phyloP scores from a whole-genome alignment of 495 filamentous ascomycete genomes.

The Aspergillus kassunensis region DNA sequence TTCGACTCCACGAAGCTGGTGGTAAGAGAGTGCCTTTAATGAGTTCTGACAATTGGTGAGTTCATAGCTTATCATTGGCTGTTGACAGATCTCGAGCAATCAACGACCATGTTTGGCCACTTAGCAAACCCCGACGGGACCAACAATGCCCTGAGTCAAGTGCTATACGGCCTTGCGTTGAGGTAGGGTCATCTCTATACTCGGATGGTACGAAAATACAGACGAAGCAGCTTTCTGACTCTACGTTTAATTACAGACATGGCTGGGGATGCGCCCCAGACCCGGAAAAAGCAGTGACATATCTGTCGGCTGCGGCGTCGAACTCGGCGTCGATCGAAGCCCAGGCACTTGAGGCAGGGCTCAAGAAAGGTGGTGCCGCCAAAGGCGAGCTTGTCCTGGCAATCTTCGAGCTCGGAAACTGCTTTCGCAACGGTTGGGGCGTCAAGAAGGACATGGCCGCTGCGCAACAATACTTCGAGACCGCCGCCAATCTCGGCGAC shows the following conservation, averaged over 20 bases:
- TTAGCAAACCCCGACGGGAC: slow-evolving; percentile 80
- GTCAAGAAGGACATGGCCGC: slow-evolving; percentile 83
- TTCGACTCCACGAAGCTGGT: slow-evolving; percentile 84
- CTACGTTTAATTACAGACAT: slow-evolving; percentile 53
- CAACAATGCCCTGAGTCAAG: slow-evolving; percentile 92
- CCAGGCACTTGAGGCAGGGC: slow-evolving; percentile 73
- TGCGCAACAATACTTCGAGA: slow-evolving; percentile 93
- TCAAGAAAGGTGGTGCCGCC: slow-evolving; percentile 89
- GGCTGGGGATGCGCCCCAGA: slow-evolving; percentile 85
- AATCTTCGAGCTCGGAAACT: slow-evolving; percentile 91
- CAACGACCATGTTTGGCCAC: slow-evolving; percentile 80
- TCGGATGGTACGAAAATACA: background rate
- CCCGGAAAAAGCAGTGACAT: slow-evolving; percentile 68
- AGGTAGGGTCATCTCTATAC: slow-evolving; percentile 52
- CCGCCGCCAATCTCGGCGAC: slow-evolving; percentile 92
- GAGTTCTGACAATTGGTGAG: background rate
- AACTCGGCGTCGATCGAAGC: slow-evolving; percentile 85
- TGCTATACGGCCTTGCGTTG: slow-evolving; percentile 90
- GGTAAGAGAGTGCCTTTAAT: slow-evolving; percentile 34
- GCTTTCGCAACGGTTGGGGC: slow-evolving; percentile 95
- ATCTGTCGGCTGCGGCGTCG: slow-evolving; percentile 83
- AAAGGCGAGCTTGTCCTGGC: slow-evolving; percentile 98
- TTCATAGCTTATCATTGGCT: slow-evolving; percentile 5
- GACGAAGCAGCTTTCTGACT: slow-evolving; percentile 2
- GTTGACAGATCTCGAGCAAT: slow-evolving; percentile 54